phyloP scores from a whole-genome alignment of 805 yeast species.

The Saccharomyces eubayanus region DNA sequence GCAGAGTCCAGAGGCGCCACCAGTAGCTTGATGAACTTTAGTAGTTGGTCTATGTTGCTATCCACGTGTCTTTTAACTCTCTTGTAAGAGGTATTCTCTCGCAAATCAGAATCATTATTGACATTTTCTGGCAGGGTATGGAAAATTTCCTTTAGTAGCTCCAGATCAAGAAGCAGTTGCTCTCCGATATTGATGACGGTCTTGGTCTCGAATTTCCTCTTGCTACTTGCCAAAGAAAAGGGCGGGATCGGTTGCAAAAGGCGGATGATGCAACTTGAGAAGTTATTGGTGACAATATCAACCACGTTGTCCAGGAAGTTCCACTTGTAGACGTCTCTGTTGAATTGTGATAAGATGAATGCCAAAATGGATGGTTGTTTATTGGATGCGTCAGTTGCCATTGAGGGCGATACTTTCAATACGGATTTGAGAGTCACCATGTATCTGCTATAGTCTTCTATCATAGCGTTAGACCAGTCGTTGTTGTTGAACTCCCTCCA shows the following conservation, averaged over 20 bases:
- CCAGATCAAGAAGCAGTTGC: conserved; percentile 69
- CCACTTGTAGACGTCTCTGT: conserved; percentile 62
- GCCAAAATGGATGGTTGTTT: conserved; percentile 13
- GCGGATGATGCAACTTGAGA: conserved; percentile 47
- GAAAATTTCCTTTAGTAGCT: conserved; percentile 51
- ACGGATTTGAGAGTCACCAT: conserved; percentile 48
- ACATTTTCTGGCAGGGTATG: conserved; percentile 15
- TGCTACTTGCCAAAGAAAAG: conserved; percentile 27
- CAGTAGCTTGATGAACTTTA: conserved; percentile 20
- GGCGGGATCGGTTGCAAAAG: conserved; percentile 59
- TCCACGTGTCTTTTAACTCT: conserved; percentile 24
- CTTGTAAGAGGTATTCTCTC: conserved; percentile 16
- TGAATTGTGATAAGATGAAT: conserved; percentile 47
- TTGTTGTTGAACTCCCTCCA: conserved; percentile 80
- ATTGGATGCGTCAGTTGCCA: background rate
- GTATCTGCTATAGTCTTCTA: conserved; percentile 66
- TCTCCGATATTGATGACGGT: conserved; percentile 48
- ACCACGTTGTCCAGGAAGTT: conserved; percentile 69
- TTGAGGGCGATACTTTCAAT: conserved; percentile 23
- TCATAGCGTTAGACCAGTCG: conserved; percentile 64
- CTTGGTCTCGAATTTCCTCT: conserved; percentile 14
- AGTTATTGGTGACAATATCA: conserved; percentile 51
- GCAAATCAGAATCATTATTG: conserved; percentile 9
- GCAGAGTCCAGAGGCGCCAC: conserved; percentile 35
- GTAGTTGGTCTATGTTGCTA: conserved; percentile 13